Evolutionary conservation across 163 green algal genomes (phyloP), one percentile per base, ranked within the genome.

Genomic region (Scenedesmus sp.): DNA sequence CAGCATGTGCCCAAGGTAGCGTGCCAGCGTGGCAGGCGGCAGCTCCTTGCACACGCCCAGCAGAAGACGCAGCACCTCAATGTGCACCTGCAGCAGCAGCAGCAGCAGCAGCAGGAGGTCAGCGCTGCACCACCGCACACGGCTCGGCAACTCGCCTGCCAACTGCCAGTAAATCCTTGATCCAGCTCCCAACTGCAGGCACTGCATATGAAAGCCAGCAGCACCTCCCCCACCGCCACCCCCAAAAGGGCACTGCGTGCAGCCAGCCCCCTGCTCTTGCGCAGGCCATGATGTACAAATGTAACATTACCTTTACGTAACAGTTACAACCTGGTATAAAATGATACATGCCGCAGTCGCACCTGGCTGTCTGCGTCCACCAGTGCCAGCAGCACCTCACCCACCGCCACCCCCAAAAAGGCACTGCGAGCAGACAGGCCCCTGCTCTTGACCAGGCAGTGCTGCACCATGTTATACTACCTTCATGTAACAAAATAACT

Each of bases 341-440:
- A 46, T 46, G 34, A 46, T 82, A 56, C 18, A n/a, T 55, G n/a
- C 23, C 1, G 4, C 55, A 23, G 34, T 46, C 34, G 34, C 76
- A 91, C 76, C 81, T 92, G 89, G 77, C 89, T 92, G 82, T 90
- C 64, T 23, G 82, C 59, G 66, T 92, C 89, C 20, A 89, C 64
- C 67, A 92, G 34, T 56, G 18, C 16, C 26, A 92, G 83, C 83
- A 92, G 89, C 54, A 92, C 82, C 26, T 66, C 56, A 0, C 74
- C 89, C 7, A 90, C 66, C 4, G 89, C 89, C 6, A 86, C 52
- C 20, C 34, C 0, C 89, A 82, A 92, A 46, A 46, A 46, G 34
- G 34, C 34, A 46, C 34, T 46, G 34, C 34, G 34, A 46, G 34
- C 34, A 46, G 34, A 46, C 34, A 46, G 34, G 34, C 46, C 76